These are phyloP conservation scores for Gloeophyllum trabeum DNA, from an alignment of 768 basidiomycete species.

Conservation along the genomic window DNA sequence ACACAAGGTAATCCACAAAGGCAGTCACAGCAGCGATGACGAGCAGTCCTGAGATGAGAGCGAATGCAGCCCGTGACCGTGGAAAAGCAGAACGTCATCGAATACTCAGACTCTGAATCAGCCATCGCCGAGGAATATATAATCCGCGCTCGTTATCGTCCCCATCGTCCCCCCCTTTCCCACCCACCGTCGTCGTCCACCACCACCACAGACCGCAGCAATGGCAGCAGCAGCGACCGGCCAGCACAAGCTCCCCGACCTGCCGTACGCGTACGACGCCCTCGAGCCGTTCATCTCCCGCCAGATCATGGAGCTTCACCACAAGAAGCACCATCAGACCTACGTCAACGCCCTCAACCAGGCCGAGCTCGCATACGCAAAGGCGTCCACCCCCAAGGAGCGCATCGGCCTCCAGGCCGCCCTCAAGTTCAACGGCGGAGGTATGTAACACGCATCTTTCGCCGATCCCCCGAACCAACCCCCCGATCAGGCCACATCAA, in stretches of 20 bases:
- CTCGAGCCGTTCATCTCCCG: slow-evolving; percentile 89
- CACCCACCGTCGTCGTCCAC: too few relatives aligned
- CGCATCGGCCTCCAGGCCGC: slow-evolving; percentile 84
- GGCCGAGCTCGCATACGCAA: slow-evolving; percentile 69
- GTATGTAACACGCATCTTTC: slow-evolving; percentile 27
- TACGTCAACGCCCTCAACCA: slow-evolving; percentile 90
- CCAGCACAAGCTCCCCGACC: slow-evolving; percentile 49
- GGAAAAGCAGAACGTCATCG: too few relatives aligned
- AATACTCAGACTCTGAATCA: too few relatives aligned
- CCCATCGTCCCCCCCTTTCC: too few relatives aligned
- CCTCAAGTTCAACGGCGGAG: slow-evolving; percentile 94
- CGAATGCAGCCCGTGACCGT: too few relatives aligned
- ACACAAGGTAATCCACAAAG: too few relatives aligned
- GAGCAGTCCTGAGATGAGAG: too few relatives aligned
- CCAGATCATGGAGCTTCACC: slow-evolving; percentile 93
- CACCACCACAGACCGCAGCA: too few relatives aligned
- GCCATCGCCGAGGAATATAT: too few relatives aligned
- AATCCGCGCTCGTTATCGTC: too few relatives aligned
- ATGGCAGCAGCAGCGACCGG: too few relatives aligned
- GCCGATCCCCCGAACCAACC: not conserved
- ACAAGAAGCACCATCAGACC: slow-evolving; percentile 91
- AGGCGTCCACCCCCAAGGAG: slow-evolving; percentile 58
- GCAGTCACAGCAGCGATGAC: too few relatives aligned
- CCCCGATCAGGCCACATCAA: slow-evolving; percentile 68
- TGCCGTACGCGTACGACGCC: slow-evolving; percentile 75